Evolutionary conservation across 2,329 filamentous ascomycete genomes (phyloP).

Genomic region (Teratosphaeria zuluensis): DNA sequence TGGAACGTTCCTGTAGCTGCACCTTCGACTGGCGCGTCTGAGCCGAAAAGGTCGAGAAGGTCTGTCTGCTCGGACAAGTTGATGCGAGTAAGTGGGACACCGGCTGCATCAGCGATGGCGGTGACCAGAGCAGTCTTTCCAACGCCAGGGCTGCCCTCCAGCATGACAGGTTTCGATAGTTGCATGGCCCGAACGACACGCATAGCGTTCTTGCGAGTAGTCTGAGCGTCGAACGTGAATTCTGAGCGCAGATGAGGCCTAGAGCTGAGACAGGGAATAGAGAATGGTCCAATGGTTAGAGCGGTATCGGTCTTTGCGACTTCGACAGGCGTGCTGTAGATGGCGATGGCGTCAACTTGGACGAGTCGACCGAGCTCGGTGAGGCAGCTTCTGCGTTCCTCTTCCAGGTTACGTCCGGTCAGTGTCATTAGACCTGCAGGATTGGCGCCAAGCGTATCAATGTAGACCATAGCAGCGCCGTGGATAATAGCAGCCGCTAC

Average conservation of each 20-base stretch:
- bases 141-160: constrained; percentile 96
- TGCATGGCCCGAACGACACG: constrained; percentile 82
- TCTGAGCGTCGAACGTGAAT: constrained; percentile 80
- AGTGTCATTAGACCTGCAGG: constrained; percentile 77
- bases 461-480: constrained; percentile 88
- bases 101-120: constrained; percentile 69
- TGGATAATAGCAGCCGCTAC: constrained; percentile 49
- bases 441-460: constrained; percentile 91
- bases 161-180: constrained; percentile 77
- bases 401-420: constrained; percentile 56
- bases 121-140: constrained; percentile 92
- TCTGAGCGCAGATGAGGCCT: constrained; percentile 26
- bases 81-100: constrained; percentile 78
- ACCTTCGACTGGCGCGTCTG: constrained; percentile 91
- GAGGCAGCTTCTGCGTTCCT: constrained; percentile 65
- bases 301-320: constrained; percentile 45
- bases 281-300: constrained; percentile 67
- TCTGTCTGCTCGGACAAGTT: constrained; percentile 98
- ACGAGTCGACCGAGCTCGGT: constrained; percentile 61
- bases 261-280: constrained; percentile 36
- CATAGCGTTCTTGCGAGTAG: constrained; percentile 82
- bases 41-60: constrained; percentile 93
- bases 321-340: constrained; percentile 56
- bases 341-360: constrained; percentile 48
- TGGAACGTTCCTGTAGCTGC: constrained; percentile 81